Conservation (phyloP, 176 grass and related monocot genomes). For the Eragrostis nindensis region DNA sequence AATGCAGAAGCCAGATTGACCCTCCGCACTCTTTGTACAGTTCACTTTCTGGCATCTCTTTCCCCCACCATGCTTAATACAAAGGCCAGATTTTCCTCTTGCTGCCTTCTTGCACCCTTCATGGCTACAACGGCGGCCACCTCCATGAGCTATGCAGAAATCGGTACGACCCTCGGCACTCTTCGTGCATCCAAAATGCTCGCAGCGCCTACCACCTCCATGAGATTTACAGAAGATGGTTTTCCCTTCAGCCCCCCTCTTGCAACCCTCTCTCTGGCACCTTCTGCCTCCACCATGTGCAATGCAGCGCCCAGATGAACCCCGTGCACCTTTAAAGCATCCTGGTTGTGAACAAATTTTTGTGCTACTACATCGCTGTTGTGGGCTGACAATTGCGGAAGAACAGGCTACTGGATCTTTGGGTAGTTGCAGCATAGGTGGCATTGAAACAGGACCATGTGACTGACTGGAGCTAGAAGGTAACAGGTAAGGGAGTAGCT, state of each 20-base stretch:
- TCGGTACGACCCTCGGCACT: slow-evolving; percentile 58
- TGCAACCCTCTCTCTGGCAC: slow-evolving; percentile 60
- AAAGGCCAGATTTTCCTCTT: slow-evolving; percentile 62
- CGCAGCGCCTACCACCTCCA: slow-evolving; percentile 56
- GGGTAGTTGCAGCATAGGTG: background rate
- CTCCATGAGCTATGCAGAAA: slow-evolving; percentile 64
- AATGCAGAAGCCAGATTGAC: slow-evolving; percentile 59
- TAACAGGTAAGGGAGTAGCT: slow-evolving; percentile 56
- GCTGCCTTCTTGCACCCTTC: slow-evolving; percentile 53
- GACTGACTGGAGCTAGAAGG: slow-evolving; percentile 8
- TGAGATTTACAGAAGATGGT: slow-evolving; percentile 67
- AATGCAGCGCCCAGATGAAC: slow-evolving; percentile 78
- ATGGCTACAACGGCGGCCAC: slow-evolving; percentile 54
- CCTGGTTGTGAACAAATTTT: slow-evolving; percentile 67
- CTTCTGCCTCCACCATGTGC: slow-evolving; percentile 67
- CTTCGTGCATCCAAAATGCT: slow-evolving; percentile 58
- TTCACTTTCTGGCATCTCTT: slow-evolving; percentile 61
- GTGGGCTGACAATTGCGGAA: slow-evolving; percentile 22
- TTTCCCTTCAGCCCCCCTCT: slow-evolving; percentile 57
- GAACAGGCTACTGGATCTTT: slow-evolving; percentile 41
- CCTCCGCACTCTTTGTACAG: slow-evolving; percentile 65
- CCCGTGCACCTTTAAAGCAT: slow-evolving; percentile 70
- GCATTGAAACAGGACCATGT: background rate
- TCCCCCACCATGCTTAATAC: slow-evolving; percentile 64
- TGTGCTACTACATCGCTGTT: slow-evolving; percentile 45